Base-by-base conservation (phyloP, 73 alveolate species). In the Paramecium primaurelia region DNA sequence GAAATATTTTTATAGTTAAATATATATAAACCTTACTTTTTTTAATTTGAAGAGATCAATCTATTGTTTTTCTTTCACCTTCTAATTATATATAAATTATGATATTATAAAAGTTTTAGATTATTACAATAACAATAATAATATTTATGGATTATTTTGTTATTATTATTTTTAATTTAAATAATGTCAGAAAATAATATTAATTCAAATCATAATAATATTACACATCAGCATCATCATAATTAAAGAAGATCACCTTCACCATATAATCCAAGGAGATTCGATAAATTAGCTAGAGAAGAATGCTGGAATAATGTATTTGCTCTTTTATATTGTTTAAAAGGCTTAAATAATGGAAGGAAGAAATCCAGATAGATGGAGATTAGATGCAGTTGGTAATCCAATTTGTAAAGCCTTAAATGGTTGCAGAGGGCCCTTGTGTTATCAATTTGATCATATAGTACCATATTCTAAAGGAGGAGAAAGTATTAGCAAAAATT, bases 401-500 rank as follows among this genome's bases (percentile, higher is more conserved):
- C 99, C 99, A 25, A 99, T 98, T 10, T 80, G 96, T 9, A 80
- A 92, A 69, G 92, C 86, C 14, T 36, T 80, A 16, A 92, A 83
- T 77, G 47, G 42, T 71, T 89, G 92, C 49, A 59, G 71, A 84
- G 99, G 99, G 20, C 98, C 99, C 32, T 92, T 98, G 22, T 97
- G 99, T 75, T 99, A 98, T 95, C 99, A 98, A 94, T 98, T 97
- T 96, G 99, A 98, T 87, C 99, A 98, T 95, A 97, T 98, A 77
- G 90, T 95, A 58, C 99, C 99, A 36, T 98, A 93, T 93, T 96
- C 99, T 14, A 97, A 97, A 93, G 99, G 99, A 18, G 99, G 99
- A 20, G 94, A 93, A 58, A 97, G 99, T 28, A 89, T 92, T 40
- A 92, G 94, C 36, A 93, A 93, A 71, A 98, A 98, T 95, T 98